Conservation (phyloP, 257 asterid species). For the Lycium barbarum region DNA sequence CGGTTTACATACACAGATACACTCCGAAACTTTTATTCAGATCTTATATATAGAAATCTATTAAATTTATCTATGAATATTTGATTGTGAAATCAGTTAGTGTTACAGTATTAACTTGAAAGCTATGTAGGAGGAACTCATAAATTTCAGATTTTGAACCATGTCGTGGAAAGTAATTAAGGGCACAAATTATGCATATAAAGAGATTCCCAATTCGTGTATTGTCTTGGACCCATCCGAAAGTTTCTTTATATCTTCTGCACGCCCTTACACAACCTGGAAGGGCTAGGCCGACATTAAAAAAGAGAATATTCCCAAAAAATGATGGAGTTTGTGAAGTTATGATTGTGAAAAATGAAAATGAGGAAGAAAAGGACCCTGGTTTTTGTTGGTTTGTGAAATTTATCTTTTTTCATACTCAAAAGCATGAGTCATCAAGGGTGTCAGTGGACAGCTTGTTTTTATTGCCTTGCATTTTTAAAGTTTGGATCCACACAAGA, state of each 20-base stretch:
- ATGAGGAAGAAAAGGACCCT: neutral
- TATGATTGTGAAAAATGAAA: neutral
- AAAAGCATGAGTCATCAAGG: neutral
- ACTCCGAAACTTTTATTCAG: neutral
- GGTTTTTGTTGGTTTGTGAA: neutral
- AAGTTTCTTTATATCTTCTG: neutral
- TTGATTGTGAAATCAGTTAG: too few species aligned
- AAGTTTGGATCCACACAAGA: neutral
- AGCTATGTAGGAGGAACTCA: too few species aligned
- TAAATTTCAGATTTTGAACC: neutral
- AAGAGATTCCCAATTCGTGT: neutral
- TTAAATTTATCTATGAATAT: too few species aligned
- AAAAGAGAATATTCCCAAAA: neutral
- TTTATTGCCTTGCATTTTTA: neutral
- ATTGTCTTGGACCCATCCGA: neutral
- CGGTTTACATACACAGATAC: neutral
- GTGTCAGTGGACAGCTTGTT: neutral
- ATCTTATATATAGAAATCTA: neutral
- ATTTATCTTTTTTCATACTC: neutral
- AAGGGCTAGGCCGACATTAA: neutral
- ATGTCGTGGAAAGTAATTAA: fast-evolving
- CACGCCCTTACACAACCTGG: neutral
- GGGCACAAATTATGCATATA: neutral
- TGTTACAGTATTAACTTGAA: too few species aligned
- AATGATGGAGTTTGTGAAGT: neutral